Conservation (phyloP, 345 rosid species). For the Lepidium aucheri region DNA sequence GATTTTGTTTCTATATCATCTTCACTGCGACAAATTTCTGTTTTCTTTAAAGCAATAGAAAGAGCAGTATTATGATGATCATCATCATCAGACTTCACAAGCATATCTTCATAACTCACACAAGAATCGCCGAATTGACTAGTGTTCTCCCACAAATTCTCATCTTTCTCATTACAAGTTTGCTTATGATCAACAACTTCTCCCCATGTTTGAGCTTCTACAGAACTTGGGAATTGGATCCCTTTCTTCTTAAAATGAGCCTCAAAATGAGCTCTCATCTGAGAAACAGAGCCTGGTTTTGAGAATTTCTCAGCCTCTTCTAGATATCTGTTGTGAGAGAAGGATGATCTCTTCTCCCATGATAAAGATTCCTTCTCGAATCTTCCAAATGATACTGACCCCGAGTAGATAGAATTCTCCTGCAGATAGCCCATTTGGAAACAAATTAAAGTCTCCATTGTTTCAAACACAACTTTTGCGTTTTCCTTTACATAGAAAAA, state of each 20-base stretch:
- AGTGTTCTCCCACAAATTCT: slow-evolving; percentile 12
- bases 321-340: slow-evolving; percentile 73
- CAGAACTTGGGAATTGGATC: slow-evolving; percentile 33
- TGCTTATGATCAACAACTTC: slow-evolving; percentile 18
- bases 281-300: slow-evolving; percentile 68
- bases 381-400: slow-evolving; percentile 86
- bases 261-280: slow-evolving; percentile 80
- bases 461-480: not conserved
- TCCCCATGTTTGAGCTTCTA: slow-evolving; percentile 29
- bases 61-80: not conserved
- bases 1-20: not conserved
- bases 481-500: not conserved
- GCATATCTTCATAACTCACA: slow-evolving; percentile 34
- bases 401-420: slow-evolving; percentile 68
- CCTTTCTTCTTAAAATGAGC: slow-evolving; percentile 77
- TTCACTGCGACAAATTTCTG: not conserved
- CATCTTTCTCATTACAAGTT: slow-evolving; percentile 24
- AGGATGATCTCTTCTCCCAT: slow-evolving; percentile 88
- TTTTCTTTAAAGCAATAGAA: slow-evolving; percentile 6
- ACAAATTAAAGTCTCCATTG: not conserved
- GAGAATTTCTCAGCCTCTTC: slow-evolving; percentile 84
- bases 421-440: slow-evolving; percentile 28
- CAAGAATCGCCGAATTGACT: slow-evolving; percentile 23
- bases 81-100: slow-evolving; percentile 11
- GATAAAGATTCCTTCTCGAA: slow-evolving; percentile 65